A percentile compares a stretch with the other conserved stretches of the same genome.
These are phyloP conservation scores for Ceratocystis eucalypticola DNA, from an alignment of 2,329 filamentous ascomycete genomes.

Conservation along the genomic window DNA sequence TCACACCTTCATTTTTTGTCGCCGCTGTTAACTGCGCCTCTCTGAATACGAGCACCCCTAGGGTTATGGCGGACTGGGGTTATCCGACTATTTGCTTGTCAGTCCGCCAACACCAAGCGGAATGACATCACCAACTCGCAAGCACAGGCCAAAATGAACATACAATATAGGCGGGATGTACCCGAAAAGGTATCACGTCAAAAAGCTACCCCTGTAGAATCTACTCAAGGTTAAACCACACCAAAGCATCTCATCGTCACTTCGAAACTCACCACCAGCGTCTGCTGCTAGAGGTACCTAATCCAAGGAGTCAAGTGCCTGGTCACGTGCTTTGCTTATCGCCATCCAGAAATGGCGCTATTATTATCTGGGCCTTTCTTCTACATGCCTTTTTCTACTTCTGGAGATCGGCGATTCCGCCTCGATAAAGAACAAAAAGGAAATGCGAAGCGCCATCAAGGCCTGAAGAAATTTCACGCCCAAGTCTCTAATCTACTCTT, in stretches of 20 bases:
- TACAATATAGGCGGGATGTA: background rate
- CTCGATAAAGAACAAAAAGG: background rate
- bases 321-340: slow-evolving; percentile 1
- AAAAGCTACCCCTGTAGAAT: background rate
- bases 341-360: background rate
- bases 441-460: background rate
- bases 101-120: no score
- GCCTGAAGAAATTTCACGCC: background rate
- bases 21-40: no score
- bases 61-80: no score
- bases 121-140: background rate
- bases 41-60: no score
- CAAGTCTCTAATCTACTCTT: background rate
- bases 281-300: background rate
- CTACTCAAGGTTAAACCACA: background rate
- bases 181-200: background rate
- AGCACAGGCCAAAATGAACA: background rate
- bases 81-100: no score
- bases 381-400: background rate
- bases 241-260: no score
- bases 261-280: background rate
- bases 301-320: background rate
- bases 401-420: background rate
- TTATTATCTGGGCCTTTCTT: background rate
- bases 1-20: no score